phyloP scores from a whole-genome alignment of 306 rosid genomes.

The Alnus rubra region DNA sequence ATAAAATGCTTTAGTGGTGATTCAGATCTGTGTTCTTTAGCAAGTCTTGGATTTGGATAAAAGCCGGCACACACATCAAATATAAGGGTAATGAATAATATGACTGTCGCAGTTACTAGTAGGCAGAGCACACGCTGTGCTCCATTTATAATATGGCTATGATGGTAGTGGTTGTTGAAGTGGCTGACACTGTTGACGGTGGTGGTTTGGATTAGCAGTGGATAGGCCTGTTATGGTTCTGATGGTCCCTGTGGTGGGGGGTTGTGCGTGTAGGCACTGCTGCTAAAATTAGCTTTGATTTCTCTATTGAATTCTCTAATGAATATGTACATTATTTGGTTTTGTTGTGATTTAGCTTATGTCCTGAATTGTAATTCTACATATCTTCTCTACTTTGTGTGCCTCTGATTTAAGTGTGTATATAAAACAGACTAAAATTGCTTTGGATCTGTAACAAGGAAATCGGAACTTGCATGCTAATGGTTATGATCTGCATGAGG shows the following conservation, averaged over 20 bases:
- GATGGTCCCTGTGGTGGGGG: background rate
- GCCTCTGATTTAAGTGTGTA: background rate
- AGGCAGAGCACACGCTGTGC: background rate
- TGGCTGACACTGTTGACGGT: background rate
- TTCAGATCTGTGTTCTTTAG: background rate
- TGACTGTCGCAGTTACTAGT: background rate
- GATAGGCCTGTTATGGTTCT: background rate
- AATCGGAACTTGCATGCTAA: constrained; percentile 14
- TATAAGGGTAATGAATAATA: background rate
- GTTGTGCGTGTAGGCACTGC: background rate
- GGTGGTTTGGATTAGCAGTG: background rate
- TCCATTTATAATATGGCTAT: background rate
- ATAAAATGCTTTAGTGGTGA: background rate
- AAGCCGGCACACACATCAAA: background rate
- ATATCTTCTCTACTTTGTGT: background rate
- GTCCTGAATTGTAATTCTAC: background rate
- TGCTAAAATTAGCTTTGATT: background rate
- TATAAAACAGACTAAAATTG: background rate
- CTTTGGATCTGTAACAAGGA: background rate
- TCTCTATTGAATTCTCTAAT: background rate
- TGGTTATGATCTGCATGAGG: background rate
- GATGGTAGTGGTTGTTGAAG: background rate
- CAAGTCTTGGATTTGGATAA: background rate
- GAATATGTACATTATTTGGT: background rate
- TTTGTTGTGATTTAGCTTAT: background rate